Evolutionary conservation across 306 rosid species (phyloP).

Genomic region (Quercus dentata): DNA sequence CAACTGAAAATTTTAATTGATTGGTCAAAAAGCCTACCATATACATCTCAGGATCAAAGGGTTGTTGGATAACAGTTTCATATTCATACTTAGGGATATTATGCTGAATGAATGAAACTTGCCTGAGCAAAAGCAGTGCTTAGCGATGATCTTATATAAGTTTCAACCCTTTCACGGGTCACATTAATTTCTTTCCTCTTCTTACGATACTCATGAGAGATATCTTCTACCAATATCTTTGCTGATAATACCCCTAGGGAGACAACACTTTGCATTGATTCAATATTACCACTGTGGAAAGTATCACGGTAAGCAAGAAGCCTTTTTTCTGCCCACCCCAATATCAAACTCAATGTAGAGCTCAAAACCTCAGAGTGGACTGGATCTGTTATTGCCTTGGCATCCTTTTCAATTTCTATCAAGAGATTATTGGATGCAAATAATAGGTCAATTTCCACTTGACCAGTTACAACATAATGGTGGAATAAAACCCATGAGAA

Average conservation of each 20-base stretch:
- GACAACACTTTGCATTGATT: conserved; percentile 67
- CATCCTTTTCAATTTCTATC: conserved; percentile 72
- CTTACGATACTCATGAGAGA: conserved; percentile 42
- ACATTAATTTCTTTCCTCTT: conserved; percentile 52
- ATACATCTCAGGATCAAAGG: not conserved
- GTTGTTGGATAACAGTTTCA: not conserved
- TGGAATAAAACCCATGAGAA: conserved; percentile 86
- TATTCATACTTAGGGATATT: conserved; percentile 16
- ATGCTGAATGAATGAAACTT: conserved; percentile 41
- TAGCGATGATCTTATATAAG: conserved; percentile 75
- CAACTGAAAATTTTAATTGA: not conserved
- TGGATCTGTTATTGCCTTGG: conserved; percentile 46
- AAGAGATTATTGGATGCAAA: conserved; percentile 76
- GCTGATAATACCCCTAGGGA: conserved; percentile 71
- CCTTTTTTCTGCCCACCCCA: conserved; percentile 80
- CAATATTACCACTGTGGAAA: conserved; percentile 67
- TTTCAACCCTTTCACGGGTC: conserved; percentile 54
- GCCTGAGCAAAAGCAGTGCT: conserved; percentile 75
- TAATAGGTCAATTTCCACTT: conserved; percentile 72
- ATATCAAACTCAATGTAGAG: conserved; percentile 46
- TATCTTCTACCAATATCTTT: conserved; percentile 54
- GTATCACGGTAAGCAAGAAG: conserved; percentile 69
- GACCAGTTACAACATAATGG: conserved; percentile 66
- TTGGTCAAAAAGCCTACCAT: not conserved
- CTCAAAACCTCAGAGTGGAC: conserved; percentile 43